phyloP scores from a whole-genome alignment of 495 filamentous ascomycete species.

The Trichocladium antarcticum region DNA sequence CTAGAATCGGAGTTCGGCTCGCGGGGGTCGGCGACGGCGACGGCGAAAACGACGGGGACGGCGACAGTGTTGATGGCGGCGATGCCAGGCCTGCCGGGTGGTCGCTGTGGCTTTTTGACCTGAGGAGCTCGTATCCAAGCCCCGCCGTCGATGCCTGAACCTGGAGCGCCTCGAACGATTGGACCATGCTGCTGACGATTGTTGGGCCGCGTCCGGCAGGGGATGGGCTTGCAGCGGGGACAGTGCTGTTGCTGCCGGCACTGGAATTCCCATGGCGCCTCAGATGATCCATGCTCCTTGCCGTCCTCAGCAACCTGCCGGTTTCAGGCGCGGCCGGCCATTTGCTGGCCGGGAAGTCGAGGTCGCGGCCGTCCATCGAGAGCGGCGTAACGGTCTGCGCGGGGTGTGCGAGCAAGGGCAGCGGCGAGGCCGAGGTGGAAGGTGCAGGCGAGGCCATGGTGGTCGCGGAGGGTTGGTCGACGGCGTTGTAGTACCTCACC shows the following conservation, averaged over 20 bases:
- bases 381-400: constrained; percentile 36
- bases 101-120: constrained; percentile 12
- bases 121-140: constrained; percentile 18
- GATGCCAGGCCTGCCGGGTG: constrained; percentile 10
- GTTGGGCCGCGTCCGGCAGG: constrained; percentile 2
- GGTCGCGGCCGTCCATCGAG: constrained; percentile 32
- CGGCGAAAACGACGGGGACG: constrained; percentile 11
- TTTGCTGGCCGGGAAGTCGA: constrained; percentile 10
- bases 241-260: constrained; percentile 21
- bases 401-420: constrained; percentile 24
- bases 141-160: constrained; percentile 17
- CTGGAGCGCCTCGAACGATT: constrained; percentile 25
- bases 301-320: constrained; percentile 4
- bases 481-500: constrained; percentile 25
- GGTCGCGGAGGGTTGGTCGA: constrained; percentile 16
- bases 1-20: background rate
- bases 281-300: constrained; percentile 6
- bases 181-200: constrained; percentile 23
- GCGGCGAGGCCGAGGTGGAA: constrained; percentile 10
- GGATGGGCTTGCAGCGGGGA: constrained; percentile 6
- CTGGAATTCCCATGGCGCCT: constrained; percentile 16
- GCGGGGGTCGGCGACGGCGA: constrained; percentile 4
- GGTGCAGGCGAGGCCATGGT: constrained; percentile 14
- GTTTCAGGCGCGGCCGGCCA: constrained; percentile 1
- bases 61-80: constrained; percentile 16